These are phyloP conservation scores for Bipolaris zeicola DNA, from an alignment of 2,329 filamentous ascomycete species.

Conservation along the genomic window DNA sequence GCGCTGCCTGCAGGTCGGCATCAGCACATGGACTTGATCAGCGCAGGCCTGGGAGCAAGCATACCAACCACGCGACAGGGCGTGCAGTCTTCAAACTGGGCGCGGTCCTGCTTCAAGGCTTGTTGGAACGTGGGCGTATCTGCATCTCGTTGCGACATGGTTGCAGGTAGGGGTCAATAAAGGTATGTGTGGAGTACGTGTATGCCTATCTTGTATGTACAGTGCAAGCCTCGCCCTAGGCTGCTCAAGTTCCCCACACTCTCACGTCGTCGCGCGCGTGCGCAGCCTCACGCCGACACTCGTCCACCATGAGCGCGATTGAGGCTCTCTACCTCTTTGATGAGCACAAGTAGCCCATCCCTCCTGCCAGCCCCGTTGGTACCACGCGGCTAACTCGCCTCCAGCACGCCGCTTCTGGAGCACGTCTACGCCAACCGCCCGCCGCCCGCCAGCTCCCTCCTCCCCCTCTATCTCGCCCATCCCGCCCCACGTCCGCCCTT, in stretches of 20 bases:
- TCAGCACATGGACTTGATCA: not conserved
- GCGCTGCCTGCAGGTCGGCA: slow-evolving; percentile 44
- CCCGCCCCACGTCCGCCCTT: slow-evolving; percentile 80
- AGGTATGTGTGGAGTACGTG: no score
- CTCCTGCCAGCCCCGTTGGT: not conserved
- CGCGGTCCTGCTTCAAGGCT: slow-evolving; percentile 39
- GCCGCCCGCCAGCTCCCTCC: slow-evolving; percentile 73
- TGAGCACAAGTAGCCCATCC: slow-evolving; percentile 80
- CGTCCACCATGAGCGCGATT: slow-evolving; percentile 66
- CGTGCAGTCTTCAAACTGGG: slow-evolving; percentile 66
- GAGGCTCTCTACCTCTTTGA: slow-evolving; percentile 97
- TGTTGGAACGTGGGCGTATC: slow-evolving; percentile 35
- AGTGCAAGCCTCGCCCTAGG: not conserved
- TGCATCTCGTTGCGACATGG: not conserved
- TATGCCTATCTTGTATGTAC: no score
- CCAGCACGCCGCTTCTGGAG: slow-evolving; percentile 80
- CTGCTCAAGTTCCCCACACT: slow-evolving; percentile 20
- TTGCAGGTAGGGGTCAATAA: not conserved
- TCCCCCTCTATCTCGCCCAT: slow-evolving; percentile 86
- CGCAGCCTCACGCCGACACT: slow-evolving; percentile 25
- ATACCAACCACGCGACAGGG: slow-evolving; percentile 74
- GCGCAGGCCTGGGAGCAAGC: not conserved
- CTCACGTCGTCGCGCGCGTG: slow-evolving; percentile 14
- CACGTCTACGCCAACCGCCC: slow-evolving; percentile 87
- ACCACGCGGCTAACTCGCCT: slow-evolving; percentile 15